phyloP scores from a whole-genome alignment of 371 early-diverging fungal genomes.

The Mortierella sp. region DNA sequence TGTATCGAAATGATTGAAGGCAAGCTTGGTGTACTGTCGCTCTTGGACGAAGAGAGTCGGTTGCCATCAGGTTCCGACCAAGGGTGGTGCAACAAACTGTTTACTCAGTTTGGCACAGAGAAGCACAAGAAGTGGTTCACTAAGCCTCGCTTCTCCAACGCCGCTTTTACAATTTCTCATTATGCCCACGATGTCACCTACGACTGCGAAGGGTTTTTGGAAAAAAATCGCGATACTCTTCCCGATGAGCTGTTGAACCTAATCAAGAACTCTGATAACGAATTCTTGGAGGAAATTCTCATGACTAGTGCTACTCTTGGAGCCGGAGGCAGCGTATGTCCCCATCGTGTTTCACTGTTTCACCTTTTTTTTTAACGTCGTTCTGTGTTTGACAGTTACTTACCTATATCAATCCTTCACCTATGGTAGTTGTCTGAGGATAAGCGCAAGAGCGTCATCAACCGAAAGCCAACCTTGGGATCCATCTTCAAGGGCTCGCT shows the following conservation, averaged over 20 bases:
- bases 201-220: conserved; percentile 94
- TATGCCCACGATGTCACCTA: conserved; percentile 95
- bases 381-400: no score
- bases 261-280: conserved; percentile 76
- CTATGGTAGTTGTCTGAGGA: conserved; percentile 50
- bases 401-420: no score
- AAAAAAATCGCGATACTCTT: conserved; percentile 99
- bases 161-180: conserved; percentile 89
- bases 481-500: conserved; percentile 89
- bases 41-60: conserved; percentile 96
- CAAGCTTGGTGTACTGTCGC: conserved; percentile 93
- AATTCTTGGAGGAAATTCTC: conserved; percentile 83
- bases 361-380: conserved; percentile 73
- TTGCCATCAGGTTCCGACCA: conserved; percentile 93
- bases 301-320: conserved; percentile 63
- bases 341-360: no score
- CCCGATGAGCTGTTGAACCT: conserved; percentile 91
- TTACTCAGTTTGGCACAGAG: conserved; percentile 79
- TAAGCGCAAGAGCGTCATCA: conserved; percentile 68
- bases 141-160: conserved; percentile 90
- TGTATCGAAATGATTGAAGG: conserved; percentile 99
- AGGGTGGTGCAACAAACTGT: conserved; percentile 88
- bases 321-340: conserved; percentile 46
- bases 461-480: conserved; percentile 90
- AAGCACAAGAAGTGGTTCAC: conserved; percentile 83